These are phyloP conservation scores for Dictyostelium intermedium DNA, from an alignment of 78 protist genomes.

Conservation along the genomic window DNA sequence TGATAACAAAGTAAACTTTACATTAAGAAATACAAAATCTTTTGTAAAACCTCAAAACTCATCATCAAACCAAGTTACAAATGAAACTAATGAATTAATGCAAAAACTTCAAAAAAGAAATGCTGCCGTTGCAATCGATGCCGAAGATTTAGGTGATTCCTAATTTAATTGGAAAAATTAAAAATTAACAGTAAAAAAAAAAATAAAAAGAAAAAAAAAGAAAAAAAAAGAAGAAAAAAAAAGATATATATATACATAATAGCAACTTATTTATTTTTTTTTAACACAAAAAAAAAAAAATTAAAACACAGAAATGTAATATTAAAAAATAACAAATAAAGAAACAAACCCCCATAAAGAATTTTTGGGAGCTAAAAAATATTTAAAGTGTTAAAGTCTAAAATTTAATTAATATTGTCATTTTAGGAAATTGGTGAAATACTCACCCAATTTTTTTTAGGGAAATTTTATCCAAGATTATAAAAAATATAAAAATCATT, in stretches of 20 bases:
- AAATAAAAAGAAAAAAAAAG: not conserved
- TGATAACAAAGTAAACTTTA: not conserved
- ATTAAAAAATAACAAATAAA: not conserved
- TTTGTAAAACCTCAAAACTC: not conserved
- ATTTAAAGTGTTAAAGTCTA: not conserved
- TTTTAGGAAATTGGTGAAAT: not conserved
- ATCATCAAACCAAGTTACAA: not conserved
- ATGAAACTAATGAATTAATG: slow-evolving; percentile 56
- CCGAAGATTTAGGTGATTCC: slow-evolving; percentile 54
- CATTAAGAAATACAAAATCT: slow-evolving; percentile 1
- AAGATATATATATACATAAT: not conserved
- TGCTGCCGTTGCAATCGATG: slow-evolving; percentile 15
- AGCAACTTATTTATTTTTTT: not conserved
- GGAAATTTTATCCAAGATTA: no score
- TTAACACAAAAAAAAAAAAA: no score
- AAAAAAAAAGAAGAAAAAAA: not conserved
- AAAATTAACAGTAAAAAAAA: not conserved
- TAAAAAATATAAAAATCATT: no score
- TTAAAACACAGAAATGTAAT: not conserved
- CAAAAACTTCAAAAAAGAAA: slow-evolving; percentile 47
- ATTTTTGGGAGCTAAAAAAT: no score
- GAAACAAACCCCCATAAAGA: not conserved
- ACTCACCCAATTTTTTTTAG: not conserved
- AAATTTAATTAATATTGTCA: no score
- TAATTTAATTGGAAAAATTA: not conserved